phyloP scores from a whole-genome alignment of 2,329 filamentous ascomycete genomes.

The Xylaria sp. region DNA sequence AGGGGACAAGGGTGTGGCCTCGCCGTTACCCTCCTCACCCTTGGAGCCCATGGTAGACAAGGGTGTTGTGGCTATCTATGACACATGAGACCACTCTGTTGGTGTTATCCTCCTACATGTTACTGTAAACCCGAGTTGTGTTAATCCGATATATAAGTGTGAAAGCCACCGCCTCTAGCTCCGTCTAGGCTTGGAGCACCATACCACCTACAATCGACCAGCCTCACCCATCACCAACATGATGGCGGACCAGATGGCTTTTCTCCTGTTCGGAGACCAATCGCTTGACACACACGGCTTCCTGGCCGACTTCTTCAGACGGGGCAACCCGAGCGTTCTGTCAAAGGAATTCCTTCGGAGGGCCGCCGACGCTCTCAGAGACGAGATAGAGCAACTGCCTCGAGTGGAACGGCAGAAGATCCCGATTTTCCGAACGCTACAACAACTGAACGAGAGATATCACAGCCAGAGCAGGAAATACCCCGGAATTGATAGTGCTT shows the following conservation, averaged over 20 bases:
- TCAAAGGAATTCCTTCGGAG: slow-evolving; percentile 65
- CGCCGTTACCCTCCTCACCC: slow-evolving; percentile 17
- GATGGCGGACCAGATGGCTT: slow-evolving; percentile 53
- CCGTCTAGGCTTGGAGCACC: slow-evolving; percentile 17
- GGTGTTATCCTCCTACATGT: slow-evolving; percentile 32
- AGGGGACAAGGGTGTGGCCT: slow-evolving; percentile 30
- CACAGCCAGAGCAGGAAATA: slow-evolving; percentile 59
- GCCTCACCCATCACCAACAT: slow-evolving; percentile 32
- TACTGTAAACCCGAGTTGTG: slow-evolving; percentile 18
- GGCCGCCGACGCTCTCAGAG: slow-evolving; percentile 58
- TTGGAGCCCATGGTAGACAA: slow-evolving; percentile 19
- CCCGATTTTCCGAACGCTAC: slow-evolving; percentile 64
- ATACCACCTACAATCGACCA: slow-evolving; percentile 23
- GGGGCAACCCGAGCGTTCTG: slow-evolving; percentile 51
- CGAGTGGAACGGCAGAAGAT: slow-evolving; percentile 59
- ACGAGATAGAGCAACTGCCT: slow-evolving; percentile 61
- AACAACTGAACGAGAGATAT: slow-evolving; percentile 68
- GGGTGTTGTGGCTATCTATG: slow-evolving; percentile 19
- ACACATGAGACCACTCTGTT: slow-evolving; percentile 27
- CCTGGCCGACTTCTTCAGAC: slow-evolving; percentile 56
- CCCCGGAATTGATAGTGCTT: slow-evolving; percentile 64
- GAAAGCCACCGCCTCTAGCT: slow-evolving; percentile 24
- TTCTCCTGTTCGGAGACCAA: slow-evolving; percentile 72
- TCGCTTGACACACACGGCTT: slow-evolving; percentile 68
- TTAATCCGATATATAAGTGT: slow-evolving; percentile 37